Percentiles rank a stretch among this genome's conserved stretches.
These are phyloP conservation scores for Teunomyces lycoperdinae DNA, from an alignment of 805 yeast genomes.

Conservation along the genomic window DNA sequence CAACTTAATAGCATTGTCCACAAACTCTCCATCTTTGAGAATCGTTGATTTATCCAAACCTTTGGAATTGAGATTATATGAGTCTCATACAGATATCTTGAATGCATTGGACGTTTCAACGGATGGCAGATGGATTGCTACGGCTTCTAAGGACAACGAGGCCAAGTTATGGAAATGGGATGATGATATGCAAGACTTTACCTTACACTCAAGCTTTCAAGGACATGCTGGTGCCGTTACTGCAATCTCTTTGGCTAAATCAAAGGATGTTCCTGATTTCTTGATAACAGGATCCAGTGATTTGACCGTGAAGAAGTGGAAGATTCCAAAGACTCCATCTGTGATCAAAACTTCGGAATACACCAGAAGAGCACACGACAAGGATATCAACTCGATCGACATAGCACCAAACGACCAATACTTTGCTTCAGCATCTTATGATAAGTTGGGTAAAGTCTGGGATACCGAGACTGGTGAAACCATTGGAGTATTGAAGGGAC, in stretches of 20 bases:
- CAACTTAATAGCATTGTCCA: slow-evolving; percentile 73
- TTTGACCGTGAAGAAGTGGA: slow-evolving; percentile 84
- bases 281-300: slow-evolving; percentile 82
- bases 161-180: slow-evolving; percentile 80
- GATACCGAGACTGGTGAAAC: slow-evolving; percentile 81
- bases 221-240: slow-evolving; percentile 91
- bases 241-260: slow-evolving; percentile 72
- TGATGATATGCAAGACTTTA: slow-evolving; percentile 37
- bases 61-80: slow-evolving; percentile 60
- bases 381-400: slow-evolving; percentile 88
- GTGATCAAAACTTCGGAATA: slow-evolving; percentile 65
- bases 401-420: slow-evolving; percentile 85
- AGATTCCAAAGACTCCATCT: slow-evolving; percentile 48
- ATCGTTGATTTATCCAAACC: slow-evolving; percentile 62
- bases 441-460: slow-evolving; percentile 90
- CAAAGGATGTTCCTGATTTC: slow-evolving; percentile 56
- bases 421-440: slow-evolving; percentile 93
- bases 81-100: slow-evolving; percentile 84
- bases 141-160: slow-evolving; percentile 86
- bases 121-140: slow-evolving; percentile 87
- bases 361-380: slow-evolving; percentile 95
- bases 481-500: slow-evolving; percentile 81
- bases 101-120: slow-evolving; percentile 73
- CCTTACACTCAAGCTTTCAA: slow-evolving; percentile 57
- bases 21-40: slow-evolving; percentile 88